Evolutionary conservation across 2,329 filamentous ascomycete genomes (phyloP).

Genomic region (Paraphaeosphaeria sporulosa): DNA sequence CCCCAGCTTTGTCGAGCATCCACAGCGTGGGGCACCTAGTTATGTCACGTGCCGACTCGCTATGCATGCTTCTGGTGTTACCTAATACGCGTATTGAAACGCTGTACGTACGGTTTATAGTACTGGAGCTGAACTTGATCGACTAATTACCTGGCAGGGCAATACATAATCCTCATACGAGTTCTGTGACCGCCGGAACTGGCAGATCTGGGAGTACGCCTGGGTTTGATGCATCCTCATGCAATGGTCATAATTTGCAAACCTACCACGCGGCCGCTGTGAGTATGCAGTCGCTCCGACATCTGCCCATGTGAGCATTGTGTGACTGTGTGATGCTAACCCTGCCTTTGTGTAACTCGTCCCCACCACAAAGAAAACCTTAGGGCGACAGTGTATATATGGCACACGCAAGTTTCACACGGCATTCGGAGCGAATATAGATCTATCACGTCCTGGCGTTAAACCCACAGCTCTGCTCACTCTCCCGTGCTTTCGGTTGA

Average conservation of each 20-base stretch:
- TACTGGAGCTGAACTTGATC: neutral
- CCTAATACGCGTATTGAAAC: neutral
- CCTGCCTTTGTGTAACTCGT: neutral
- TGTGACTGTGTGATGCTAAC: conserved; percentile 1
- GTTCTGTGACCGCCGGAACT: neutral
- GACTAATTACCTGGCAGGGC: neutral
- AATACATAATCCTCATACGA: neutral
- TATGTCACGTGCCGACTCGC: neutral
- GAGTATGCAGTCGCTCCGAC: neutral
- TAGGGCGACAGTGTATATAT: neutral
- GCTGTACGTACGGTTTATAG: neutral
- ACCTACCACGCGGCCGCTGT: neutral
- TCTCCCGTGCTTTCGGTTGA: neutral
- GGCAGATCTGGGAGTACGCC: neutral
- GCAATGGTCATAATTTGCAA: neutral
- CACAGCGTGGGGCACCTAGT: neutral
- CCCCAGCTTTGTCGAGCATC: neutral
- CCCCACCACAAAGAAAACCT: neutral
- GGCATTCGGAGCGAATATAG: neutral
- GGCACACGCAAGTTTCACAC: neutral
- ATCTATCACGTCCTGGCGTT: neutral
- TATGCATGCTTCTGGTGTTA: neutral
- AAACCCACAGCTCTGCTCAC: neutral
- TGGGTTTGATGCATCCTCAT: neutral
- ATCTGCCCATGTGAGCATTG: neutral